Base-by-base conservation (phyloP, 495 filamentous ascomycete species). In the Xylaria cubensis region DNA sequence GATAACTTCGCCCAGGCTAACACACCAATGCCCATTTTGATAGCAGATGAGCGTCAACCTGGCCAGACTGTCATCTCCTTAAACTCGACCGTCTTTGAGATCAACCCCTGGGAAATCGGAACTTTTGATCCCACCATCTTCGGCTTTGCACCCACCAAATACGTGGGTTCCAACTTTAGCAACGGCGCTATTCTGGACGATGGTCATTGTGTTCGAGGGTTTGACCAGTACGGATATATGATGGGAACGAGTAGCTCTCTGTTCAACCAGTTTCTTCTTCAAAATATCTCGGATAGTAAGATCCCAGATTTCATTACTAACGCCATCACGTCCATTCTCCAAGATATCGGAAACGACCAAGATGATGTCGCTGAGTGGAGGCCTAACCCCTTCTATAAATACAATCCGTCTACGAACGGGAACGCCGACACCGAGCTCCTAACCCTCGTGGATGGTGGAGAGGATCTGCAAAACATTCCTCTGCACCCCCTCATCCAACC, bases 211-310 rank as follows among this genome's bases (percentile, higher is more conserved):
- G 85, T 97, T 4, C 79, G 82, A 9, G 95, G 95, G 4, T 97
- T 93, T 74, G 95, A 98, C 83, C 94, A 94, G 76, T 88, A 86
- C 55, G 94, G 94, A 29, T 98, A 87, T 79, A 82, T 97, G 42
- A 94, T 97, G 88, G 96, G 95, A 42, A 97, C 95, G 0, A 95
- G 92, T n/a, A 93, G 91, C 24, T 91, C 91, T 12, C 87, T 98
- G 42, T 98, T 98, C 90, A 98, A 98, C 82, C 67, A 76, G 65
- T 86, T 91, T 80, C 75, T 96, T 2, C 85, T 94, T 0, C 77
- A 89, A 48, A 84, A 93, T 72, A 74, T 83, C 71, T 78, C 80
- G 81, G 86, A 71, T 51, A 86, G 12, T 76, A 79, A 32, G 78
- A 15, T 95, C 4, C 90, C 91, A 0, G 69, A 82, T 15, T 69